Evolutionary conservation across 2,329 filamentous ascomycete genomes (phyloP), one percentile per base, ranked within the genome.

Genomic region (Ampelomyces quisqualis): DNA sequence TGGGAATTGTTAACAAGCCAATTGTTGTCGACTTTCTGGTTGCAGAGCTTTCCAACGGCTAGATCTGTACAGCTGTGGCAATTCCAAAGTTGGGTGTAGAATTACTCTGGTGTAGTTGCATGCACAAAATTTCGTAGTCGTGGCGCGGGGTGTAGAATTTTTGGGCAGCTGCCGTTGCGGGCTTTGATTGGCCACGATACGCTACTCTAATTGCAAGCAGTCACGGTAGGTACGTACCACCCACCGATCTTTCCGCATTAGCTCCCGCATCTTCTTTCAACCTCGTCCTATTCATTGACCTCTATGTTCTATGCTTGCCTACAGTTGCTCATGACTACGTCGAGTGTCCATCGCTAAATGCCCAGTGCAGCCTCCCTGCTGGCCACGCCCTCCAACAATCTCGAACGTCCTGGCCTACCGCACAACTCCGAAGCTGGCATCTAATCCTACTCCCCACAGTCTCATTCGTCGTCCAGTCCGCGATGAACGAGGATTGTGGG

Each of bases 51-150:
- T n/a, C n/a, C n/a, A n/a, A n/a, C n/a, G n/a, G n/a, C n/a, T n/a
- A n/a, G n/a, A n/a, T n/a, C n/a, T n/a, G n/a, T n/a, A n/a, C n/a
- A n/a, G n/a, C n/a, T n/a, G n/a, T n/a, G n/a, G n/a, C n/a, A n/a
- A n/a, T n/a, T n/a, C n/a, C n/a, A n/a, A n/a, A n/a, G n/a, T n/a
- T n/a, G n/a, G n/a, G n/a, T n/a, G n/a, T n/a, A n/a, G n/a, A n/a
- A n/a, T n/a, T n/a, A n/a, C n/a, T n/a, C n/a, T n/a, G n/a, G n/a
- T n/a, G n/a, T n/a, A n/a, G 34, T 27, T 38, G 28, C 29, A 10
- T 20, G 23, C 17, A 31, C 30, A 49, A 51, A n/a, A 51, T 41
- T 51, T 51, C 41, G 43, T 33, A 27, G 23, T 28, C 17, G 40
- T 50, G 44, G 47, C 44, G 46, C 11, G 11, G 26, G 40, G 41